A percentile compares a stretch with the other conserved stretches of the same genome.
phyloP scores from a whole-genome alignment of 139 green algal genomes.

The Chlamydomonas sp. region DNA sequence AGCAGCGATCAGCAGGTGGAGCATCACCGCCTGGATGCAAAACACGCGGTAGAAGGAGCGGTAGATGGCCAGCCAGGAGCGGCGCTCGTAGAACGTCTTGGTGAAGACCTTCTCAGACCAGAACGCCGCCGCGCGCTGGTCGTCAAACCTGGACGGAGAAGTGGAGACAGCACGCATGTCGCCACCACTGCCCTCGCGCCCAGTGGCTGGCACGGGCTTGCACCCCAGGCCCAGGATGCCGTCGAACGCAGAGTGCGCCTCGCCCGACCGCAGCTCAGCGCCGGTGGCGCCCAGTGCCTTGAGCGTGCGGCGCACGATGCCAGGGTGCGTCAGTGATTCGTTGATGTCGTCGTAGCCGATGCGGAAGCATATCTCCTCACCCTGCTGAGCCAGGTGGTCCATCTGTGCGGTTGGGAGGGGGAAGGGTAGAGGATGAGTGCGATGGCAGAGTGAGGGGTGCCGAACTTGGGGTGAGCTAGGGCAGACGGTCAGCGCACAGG shows the following conservation, averaged over 20 bases:
- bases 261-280: neutral
- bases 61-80: constrained; percentile 33
- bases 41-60: constrained; percentile 56
- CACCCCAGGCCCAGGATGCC: constrained; percentile 19
- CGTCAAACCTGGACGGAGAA: constrained; percentile 13
- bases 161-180: too few relatives aligned
- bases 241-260: constrained; percentile 2
- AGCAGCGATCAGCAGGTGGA: constrained; percentile 41
- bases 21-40: constrained; percentile 49
- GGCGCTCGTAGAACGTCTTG: constrained; percentile 55
- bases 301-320: constrained; percentile 15
- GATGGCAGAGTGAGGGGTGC: neutral
- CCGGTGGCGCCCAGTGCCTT: constrained; percentile 14
- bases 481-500: neutral
- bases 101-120: constrained; percentile 34
- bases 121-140: constrained; percentile 12
- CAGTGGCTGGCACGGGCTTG: too few relatives aligned
- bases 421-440: neutral
- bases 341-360: constrained; percentile 74
- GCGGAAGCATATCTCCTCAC: constrained; percentile 38
- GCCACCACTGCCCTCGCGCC: neutral
- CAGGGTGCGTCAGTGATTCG: constrained; percentile 47
- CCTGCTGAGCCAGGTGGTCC: constrained; percentile 10
- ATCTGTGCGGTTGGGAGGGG: neutral
- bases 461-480: neutral